A percentile compares a stretch with the other conserved stretches of the same genome.
Conservation (phyloP, 495 filamentous ascomycete species). For the Penicillium cosmopolitanum region DNA sequence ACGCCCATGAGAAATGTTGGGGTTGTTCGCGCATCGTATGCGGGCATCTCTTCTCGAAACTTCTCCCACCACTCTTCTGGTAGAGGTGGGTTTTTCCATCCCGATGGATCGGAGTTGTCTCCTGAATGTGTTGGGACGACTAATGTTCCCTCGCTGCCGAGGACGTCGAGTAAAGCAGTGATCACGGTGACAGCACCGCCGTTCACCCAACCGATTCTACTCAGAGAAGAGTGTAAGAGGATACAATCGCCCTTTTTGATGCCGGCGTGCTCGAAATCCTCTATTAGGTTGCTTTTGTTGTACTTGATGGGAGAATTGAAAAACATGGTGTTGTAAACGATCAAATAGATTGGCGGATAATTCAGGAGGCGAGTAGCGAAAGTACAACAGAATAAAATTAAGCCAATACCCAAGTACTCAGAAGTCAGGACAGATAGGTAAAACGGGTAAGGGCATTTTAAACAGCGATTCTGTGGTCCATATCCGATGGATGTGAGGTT, state of each 20-base stretch:
- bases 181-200: constrained; percentile 1
- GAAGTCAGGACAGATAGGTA: too few species aligned
- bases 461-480: too few species aligned
- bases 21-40: not conserved
- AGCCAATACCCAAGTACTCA: too few species aligned
- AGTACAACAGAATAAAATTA: not conserved
- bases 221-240: constrained; percentile 5
- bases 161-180: not conserved
- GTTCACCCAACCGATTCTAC: not conserved
- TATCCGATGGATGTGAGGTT: not conserved
- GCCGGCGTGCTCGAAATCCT: not conserved
- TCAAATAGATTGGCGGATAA: not conserved
- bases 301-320: not conserved
- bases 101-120: constrained; percentile 1
- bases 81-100: constrained; percentile 2
- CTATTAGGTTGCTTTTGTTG: not conserved
- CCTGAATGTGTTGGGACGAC: constrained; percentile 6
- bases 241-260: constrained; percentile 2
- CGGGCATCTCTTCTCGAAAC: constrained; percentile 3
- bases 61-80: constrained; percentile 4
- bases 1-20: not conserved
- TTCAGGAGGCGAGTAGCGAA: not conserved
- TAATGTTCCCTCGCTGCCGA: constrained; percentile 3
- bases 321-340: not conserved
- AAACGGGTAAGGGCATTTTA: not conserved